Evolutionary conservation across 208 protist species (phyloP), one percentile per base, ranked within the genome.

Genomic region (Acanthamoeba lenticulata): DNA sequence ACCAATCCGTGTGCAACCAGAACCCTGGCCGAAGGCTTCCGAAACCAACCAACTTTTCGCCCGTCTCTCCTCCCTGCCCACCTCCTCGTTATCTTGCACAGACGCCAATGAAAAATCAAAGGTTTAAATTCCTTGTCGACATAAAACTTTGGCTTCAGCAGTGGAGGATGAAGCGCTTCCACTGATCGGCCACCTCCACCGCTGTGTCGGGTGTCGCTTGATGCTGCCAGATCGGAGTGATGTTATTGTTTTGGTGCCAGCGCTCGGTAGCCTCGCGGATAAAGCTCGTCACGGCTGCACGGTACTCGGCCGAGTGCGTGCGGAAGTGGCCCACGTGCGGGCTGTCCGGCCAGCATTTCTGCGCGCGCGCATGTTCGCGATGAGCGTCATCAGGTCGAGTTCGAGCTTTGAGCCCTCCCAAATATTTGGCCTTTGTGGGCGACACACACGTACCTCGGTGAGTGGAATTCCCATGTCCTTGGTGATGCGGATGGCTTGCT

Each of bases 321-420:
- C 69, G 6, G 27, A 79, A 79, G 69, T 79, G 69, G 34, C 11
- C 11, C 4, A 79, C 69, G 69, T 79, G 69, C 3, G 69, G 69
- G 24, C 69, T 79, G 38, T 79, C 69, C 38, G 38, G 24, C 69
- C 69, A 79, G 24, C 69, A 42, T 79, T 42, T 79, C 69, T 79
- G 36, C 27, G 32, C 6, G 69, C 6, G 9, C 7, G 57, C 57
- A n/a, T 21, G 57, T 21, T 67, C 57, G 24, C 19, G 5, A 29
- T 60, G 52, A n/a, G 52, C 27, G 2, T 9, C 27, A n/a, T 52
- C 47, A 15, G 5, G 47, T 15, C 47, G 47, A 19, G 47, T 52
- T 52, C 47, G 5, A 15, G 5, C 47, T 15, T 52, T 52, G 47
- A n/a, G n/a, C n/a, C n/a, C n/a, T n/a, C n/a, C n/a, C n/a, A n/a